Evolutionary conservation across 1,284 basidiomycete genomes (phyloP).

Genomic region (Dichomitus squalens): DNA sequence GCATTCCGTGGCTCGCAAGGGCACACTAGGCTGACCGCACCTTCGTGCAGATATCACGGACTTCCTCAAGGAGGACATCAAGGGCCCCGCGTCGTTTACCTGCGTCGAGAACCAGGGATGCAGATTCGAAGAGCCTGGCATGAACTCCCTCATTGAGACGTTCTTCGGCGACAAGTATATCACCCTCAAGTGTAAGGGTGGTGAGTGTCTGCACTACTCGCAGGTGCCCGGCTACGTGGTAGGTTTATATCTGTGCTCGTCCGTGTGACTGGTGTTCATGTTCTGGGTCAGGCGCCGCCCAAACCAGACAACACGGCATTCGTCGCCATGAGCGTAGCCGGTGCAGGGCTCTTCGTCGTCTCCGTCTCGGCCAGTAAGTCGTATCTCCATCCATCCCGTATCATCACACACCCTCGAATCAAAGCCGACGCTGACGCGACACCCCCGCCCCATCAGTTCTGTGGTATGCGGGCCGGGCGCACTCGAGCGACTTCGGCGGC

Average conservation of each 20-base stretch:
- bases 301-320: conserved; percentile 81
- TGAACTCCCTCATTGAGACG: conserved; percentile 93
- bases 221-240: conserved; percentile 93
- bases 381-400: too few relatives aligned
- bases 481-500: conserved; percentile 70
- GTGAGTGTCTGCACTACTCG: conserved; percentile 93
- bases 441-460: conserved; percentile 60
- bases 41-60: conserved; percentile 85
- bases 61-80: conserved; percentile 89
- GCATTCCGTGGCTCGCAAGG: neutral
- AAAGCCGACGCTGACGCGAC: neutral
- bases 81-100: conserved; percentile 87
- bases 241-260: conserved; percentile 29
- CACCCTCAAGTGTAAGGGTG: conserved; percentile 84
- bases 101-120: conserved; percentile 80
- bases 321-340: conserved; percentile 84
- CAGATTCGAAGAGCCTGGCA: conserved; percentile 92
- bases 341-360: conserved; percentile 73
- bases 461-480: conserved; percentile 86
- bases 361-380: conserved; percentile 53
- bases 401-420: too few relatives aligned
- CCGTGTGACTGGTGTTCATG: neutral
- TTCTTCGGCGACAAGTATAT: conserved; percentile 94
- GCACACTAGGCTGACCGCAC: neutral
- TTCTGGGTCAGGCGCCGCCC: conserved; percentile 57